Evolutionary conservation across 371 early-diverging fungal genomes (phyloP).

Genomic region (Mortierella sp.): DNA sequence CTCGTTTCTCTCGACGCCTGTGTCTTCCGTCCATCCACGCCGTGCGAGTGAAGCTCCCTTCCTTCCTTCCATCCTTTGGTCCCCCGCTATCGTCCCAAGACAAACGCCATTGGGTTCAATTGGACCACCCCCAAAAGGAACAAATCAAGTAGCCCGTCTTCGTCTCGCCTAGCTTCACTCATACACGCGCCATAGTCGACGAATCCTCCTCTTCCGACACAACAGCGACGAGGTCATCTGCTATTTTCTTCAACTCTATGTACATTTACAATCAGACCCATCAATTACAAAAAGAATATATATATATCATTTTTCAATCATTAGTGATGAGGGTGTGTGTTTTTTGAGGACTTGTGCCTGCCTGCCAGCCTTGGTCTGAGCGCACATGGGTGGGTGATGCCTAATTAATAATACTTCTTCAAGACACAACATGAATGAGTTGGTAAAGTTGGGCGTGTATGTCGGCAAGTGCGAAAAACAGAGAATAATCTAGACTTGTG

Average conservation of each 20-base stretch:
- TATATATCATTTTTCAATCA: neutral
- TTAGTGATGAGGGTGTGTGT: too few species aligned
- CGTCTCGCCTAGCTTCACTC: neutral
- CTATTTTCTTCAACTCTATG: neutral
- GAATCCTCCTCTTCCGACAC: neutral
- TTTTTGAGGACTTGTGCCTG: too few species aligned
- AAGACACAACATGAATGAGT: neutral
- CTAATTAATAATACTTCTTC: neutral
- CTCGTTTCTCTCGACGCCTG: neutral
- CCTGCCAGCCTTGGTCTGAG: constrained; percentile 2
- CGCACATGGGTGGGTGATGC: neutral
- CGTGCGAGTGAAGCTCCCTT: neutral
- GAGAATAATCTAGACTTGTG: neutral
- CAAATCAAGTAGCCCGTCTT: neutral
- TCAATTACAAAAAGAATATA: too few species aligned
- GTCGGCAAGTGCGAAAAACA: neutral
- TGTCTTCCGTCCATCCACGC: neutral
- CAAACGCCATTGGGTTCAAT: neutral
- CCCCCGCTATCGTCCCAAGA: constrained; percentile 10
- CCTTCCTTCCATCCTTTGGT: neutral
- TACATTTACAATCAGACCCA: too few species aligned
- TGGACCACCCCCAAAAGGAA: neutral
- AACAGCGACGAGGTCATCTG: neutral
- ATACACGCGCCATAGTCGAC: neutral
- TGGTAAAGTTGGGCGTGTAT: neutral